Evolutionary conservation across 139 green algal species (phyloP).

Genomic region (Chlamydomonas sphaeroides): DNA sequence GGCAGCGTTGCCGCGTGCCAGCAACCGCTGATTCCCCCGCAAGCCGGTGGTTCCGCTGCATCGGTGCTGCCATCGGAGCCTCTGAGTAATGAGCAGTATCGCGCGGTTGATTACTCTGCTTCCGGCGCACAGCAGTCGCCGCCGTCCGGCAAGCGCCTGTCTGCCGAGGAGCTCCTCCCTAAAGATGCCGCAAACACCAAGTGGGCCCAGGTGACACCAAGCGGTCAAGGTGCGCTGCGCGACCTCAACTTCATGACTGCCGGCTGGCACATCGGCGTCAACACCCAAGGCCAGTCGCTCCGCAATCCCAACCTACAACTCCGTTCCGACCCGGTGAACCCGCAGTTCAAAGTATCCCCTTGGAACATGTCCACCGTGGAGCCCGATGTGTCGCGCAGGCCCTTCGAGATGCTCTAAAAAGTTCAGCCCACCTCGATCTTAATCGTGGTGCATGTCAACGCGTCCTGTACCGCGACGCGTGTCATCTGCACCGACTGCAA

Average conservation of each 20-base stretch:
- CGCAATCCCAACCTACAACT: conserved; percentile 28
- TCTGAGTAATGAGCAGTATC: neutral
- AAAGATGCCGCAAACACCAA: conserved; percentile 32
- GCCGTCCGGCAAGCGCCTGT: neutral
- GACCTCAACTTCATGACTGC: conserved; percentile 28
- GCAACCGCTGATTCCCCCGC: too few relatives aligned
- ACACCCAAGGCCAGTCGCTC: conserved; percentile 25
- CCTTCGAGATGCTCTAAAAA: conserved; percentile 28
- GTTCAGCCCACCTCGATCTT: too few relatives aligned
- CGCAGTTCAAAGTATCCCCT: neutral
- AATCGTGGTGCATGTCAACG: too few relatives aligned
- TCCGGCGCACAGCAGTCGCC: too few relatives aligned
- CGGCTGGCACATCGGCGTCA: conserved; percentile 35
- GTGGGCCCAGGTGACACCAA: conserved; percentile 26
- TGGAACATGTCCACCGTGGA: conserved; percentile 36
- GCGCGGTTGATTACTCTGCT: neutral
- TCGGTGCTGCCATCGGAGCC: neutral
- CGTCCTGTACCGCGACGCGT: too few relatives aligned
- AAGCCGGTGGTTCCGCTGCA: too few relatives aligned
- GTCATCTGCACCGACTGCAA: too few relatives aligned
- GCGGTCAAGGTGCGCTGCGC: conserved; percentile 12
- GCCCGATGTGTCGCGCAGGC: conserved; percentile 3
- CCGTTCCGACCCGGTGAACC: conserved; percentile 14
- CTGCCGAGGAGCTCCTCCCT: conserved; percentile 6
- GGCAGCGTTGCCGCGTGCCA: too few relatives aligned